phyloP scores from a whole-genome alignment of 2,329 filamentous ascomycete species.

The Clarireedia paspali region DNA sequence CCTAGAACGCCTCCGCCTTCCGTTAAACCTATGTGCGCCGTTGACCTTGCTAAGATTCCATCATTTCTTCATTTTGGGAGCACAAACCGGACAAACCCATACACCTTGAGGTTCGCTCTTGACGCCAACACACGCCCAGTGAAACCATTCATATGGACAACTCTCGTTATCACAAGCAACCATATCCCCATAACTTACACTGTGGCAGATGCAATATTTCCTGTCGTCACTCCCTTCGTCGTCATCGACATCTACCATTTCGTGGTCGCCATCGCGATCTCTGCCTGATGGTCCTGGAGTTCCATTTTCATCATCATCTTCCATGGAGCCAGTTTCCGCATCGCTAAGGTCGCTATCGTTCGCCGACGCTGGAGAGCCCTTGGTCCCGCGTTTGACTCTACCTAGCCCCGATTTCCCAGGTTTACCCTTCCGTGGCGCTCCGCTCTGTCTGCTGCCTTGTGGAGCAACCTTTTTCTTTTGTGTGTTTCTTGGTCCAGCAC shows the following conservation, averaged over 20 bases:
- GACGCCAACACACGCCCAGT: constrained; percentile 67
- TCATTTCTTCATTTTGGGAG: constrained; percentile 31
- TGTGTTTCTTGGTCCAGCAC: constrained; percentile 48
- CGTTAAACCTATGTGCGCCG: background rate
- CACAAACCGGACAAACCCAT: constrained; percentile 60
- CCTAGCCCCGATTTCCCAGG: constrained; percentile 50
- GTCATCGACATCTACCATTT: constrained; percentile 49
- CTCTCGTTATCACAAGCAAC: constrained; percentile 80
- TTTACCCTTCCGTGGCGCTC: constrained; percentile 23
- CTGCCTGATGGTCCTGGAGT: constrained; percentile 36
- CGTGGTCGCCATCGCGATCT: constrained; percentile 45
- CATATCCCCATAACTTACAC: constrained; percentile 81
- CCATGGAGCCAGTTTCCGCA: constrained; percentile 47
- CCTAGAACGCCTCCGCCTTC: too few relatives aligned
- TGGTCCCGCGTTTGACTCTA: constrained; percentile 48
- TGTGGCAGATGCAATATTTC: constrained; percentile 75
- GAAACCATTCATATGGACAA: constrained; percentile 81
- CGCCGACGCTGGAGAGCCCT: constrained; percentile 55
- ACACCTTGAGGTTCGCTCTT: constrained; percentile 60
- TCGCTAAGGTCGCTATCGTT: constrained; percentile 60
- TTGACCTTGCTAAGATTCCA: background rate
- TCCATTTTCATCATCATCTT: constrained; percentile 39
- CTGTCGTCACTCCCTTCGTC: constrained; percentile 68
- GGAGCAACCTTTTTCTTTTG: constrained; percentile 30
- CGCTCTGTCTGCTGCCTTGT: constrained; percentile 27